Evolutionary conservation across 164 flowering plant species (phyloP).

Genomic region (Sedum album): DNA sequence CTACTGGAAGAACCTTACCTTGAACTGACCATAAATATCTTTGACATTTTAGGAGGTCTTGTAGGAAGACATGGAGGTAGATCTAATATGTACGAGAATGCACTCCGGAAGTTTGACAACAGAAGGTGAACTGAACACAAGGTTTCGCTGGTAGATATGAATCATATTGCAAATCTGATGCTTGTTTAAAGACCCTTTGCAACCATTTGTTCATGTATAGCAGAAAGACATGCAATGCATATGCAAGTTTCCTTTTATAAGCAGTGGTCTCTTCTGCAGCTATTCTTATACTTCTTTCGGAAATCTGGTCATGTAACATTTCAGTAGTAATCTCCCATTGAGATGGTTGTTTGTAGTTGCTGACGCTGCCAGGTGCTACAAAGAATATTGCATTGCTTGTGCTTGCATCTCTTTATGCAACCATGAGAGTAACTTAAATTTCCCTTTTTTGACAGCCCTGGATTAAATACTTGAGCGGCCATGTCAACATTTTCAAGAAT

Average conservation of each 20-base stretch:
- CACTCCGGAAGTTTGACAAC: slow-evolving; percentile 39
- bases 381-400: slow-evolving; percentile 50
- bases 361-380: slow-evolving; percentile 26
- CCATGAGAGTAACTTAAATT: slow-evolving; percentile 61
- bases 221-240: slow-evolving; percentile 8
- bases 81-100: slow-evolving; percentile 10
- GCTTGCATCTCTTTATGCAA: slow-evolving; percentile 62
- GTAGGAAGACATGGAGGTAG: slow-evolving; percentile 21
- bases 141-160: slow-evolving; percentile 77
- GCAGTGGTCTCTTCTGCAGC: slow-evolving; percentile 12
- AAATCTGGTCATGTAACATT: slow-evolving; percentile 24
- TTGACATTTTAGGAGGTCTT: slow-evolving; percentile 10
- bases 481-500: slow-evolving; percentile 71
- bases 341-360: slow-evolving; percentile 7
- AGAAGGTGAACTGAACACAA: slow-evolving; percentile 20
- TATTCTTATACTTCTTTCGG: neutral
- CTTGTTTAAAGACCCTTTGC: slow-evolving; percentile 30
- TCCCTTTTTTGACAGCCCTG: slow-evolving; percentile 62
- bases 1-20: neutral
- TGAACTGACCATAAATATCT: neutral
- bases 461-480: slow-evolving; percentile 60
- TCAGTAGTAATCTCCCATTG: slow-evolving; percentile 24
- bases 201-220: slow-evolving; percentile 19
- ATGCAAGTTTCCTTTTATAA: slow-evolving; percentile 51
- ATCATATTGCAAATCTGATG: slow-evolving; percentile 40